Percentiles rank a stretch among this genome's conserved stretches.
Conservation (phyloP, 164 flowering plant genomes). For the Vitis cinerea region DNA sequence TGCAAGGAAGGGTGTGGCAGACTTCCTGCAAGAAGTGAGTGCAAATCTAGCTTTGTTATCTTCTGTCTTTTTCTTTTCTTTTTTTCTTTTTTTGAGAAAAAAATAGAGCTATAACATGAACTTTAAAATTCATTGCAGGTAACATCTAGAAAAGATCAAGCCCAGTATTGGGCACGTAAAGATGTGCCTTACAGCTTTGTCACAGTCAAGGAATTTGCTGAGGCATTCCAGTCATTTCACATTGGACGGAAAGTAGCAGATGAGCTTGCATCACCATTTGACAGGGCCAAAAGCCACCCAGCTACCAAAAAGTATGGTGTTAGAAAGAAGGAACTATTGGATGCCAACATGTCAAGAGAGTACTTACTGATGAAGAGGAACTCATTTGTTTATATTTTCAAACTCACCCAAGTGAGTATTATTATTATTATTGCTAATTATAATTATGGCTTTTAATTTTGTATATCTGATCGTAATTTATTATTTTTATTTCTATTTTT, state of each 20-base stretch:
- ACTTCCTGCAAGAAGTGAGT: conserved; percentile 71
- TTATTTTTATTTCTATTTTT: conserved; percentile 1
- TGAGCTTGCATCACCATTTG: conserved; percentile 37
- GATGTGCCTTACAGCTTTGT: conserved; percentile 30
- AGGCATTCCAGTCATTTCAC: conserved; percentile 30
- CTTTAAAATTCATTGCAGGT: conserved; percentile 21
- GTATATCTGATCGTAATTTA: not conserved
- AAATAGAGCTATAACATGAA: too few species aligned
- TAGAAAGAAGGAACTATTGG: conserved; percentile 45
- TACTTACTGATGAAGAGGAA: conserved; percentile 60
- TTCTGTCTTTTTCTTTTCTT: too few species aligned
- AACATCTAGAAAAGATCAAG: conserved; percentile 54
- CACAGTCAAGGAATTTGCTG: conserved; percentile 30
- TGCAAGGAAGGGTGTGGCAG: conserved; percentile 67
- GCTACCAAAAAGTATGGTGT: conserved; percentile 50
- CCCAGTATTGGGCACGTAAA: conserved; percentile 33
- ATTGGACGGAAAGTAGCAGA: conserved; percentile 21
- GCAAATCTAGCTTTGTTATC: not conserved
- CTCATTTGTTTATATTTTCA: conserved; percentile 60
- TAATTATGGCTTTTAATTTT: not conserved
- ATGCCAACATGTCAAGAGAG: conserved; percentile 52
- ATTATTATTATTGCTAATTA: too few species aligned
- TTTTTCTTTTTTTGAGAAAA: too few species aligned
- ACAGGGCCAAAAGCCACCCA: conserved; percentile 30
- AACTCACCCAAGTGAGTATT: conserved; percentile 40